These are phyloP conservation scores for Knoxia roxburghii DNA, from an alignment of 257 asterid genomes.

Conservation along the genomic window DNA sequence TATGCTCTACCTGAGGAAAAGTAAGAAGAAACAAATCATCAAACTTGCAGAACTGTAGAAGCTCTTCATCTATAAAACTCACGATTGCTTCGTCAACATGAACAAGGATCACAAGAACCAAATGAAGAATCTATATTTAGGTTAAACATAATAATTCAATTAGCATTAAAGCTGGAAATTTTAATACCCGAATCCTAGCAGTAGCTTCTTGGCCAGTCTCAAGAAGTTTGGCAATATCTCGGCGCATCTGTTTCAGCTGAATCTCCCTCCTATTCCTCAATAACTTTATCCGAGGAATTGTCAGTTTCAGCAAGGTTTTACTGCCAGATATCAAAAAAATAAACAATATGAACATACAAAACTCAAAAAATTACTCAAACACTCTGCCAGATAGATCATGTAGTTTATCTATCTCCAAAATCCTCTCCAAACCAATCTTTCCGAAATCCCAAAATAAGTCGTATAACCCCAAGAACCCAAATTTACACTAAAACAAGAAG, in stretches of 20 bases:
- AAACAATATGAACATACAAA: constrained; percentile 14
- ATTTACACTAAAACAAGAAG: background rate
- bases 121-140: background rate
- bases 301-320: constrained; percentile 74
- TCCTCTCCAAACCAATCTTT: background rate
- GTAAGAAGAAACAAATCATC: background rate
- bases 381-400: background rate
- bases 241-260: constrained; percentile 92
- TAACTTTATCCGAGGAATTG: constrained; percentile 84
- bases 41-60: background rate
- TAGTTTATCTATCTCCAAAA: background rate
- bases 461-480: background rate
- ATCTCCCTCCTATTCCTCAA: constrained; percentile 88
- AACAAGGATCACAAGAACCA: background rate
- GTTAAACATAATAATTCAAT: too few species aligned
- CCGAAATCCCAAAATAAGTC: background rate
- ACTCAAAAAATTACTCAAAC: background rate
- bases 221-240: constrained; percentile 84
- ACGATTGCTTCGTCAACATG: background rate
- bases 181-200: constrained; percentile 79
- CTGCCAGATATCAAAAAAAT: constrained; percentile 34
- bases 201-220: constrained; percentile 99
- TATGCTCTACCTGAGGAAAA: constrained; percentile 73
- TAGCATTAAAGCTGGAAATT: too few species aligned
- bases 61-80: background rate